A percentile compares a stretch with the other conserved stretches of the same genome.
Conservation (phyloP, 805 yeast species). For the Lachancea quebecensis region DNA sequence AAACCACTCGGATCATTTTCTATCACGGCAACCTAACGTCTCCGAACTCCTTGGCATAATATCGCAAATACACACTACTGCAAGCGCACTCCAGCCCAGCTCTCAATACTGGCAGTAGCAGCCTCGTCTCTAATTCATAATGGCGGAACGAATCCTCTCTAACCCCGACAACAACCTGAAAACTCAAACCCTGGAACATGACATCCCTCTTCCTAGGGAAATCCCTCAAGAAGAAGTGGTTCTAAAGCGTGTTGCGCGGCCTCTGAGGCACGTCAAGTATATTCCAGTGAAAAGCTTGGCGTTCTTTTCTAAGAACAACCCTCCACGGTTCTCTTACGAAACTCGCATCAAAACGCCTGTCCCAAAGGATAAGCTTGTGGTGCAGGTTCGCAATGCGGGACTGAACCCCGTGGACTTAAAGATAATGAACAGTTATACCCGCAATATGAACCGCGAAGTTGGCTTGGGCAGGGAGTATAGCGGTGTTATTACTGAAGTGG, state of each 20-base stretch:
- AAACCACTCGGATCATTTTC: background rate
- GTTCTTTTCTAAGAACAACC: conserved; percentile 35
- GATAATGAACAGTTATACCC: conserved; percentile 47
- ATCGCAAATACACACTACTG: background rate
- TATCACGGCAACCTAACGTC: background rate
- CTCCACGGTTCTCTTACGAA: conserved; percentile 44
- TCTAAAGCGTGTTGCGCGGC: conserved; percentile 38
- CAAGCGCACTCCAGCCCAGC: background rate
- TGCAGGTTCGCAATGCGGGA: conserved; percentile 53
- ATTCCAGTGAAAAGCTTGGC: conserved; percentile 44
- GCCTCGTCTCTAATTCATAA: background rate
- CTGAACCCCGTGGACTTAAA: conserved; percentile 62
- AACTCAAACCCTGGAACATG: conserved; percentile 13
- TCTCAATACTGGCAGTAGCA: background rate
- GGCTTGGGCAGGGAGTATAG: conserved; percentile 69
- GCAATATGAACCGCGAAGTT: conserved; percentile 46
- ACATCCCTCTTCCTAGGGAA: conserved; percentile 23
- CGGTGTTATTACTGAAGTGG: conserved; percentile 53
- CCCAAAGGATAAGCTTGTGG: conserved; percentile 41
- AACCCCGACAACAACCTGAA: conserved; percentile 20
- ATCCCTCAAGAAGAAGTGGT: conserved; percentile 17
- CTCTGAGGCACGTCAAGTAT: conserved; percentile 44
- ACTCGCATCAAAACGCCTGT: conserved; percentile 46
- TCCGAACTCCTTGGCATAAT: background rate
- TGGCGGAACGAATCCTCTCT: conserved; percentile 14